Conservation (phyloP, 2,329 filamentous ascomycete species). For the Cladosporium sp. region DNA sequence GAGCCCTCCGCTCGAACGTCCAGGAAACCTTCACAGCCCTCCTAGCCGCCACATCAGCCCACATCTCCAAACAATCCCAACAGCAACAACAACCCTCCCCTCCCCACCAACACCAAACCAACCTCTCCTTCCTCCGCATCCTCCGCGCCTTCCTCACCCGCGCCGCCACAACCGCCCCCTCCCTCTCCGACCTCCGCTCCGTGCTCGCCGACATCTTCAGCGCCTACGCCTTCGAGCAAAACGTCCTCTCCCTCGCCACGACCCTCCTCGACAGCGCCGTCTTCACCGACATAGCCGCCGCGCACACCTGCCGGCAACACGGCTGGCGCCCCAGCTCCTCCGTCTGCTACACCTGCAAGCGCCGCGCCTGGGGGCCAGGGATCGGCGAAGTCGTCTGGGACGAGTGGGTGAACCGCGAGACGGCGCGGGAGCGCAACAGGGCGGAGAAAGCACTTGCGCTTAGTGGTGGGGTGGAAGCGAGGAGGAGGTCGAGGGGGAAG, state of each 20-base stretch:
- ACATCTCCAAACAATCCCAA: slow-evolving; percentile 11
- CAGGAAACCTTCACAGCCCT: slow-evolving; percentile 90
- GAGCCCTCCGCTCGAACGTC: slow-evolving; percentile 73
- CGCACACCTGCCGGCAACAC: slow-evolving; percentile 72
- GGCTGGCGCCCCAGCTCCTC: slow-evolving; percentile 89
- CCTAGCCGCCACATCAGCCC: slow-evolving; percentile 69
- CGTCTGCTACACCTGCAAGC: slow-evolving; percentile 82
- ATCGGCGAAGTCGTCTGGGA: slow-evolving; percentile 76
- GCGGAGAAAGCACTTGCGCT: slow-evolving; percentile 44
- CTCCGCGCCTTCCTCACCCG: slow-evolving; percentile 84
- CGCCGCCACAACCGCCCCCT: slow-evolving; percentile 79
- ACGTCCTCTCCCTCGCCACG: slow-evolving; percentile 81
- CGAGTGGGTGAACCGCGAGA: slow-evolving; percentile 70
- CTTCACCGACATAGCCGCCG: slow-evolving; percentile 78
- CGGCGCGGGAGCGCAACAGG: slow-evolving; percentile 47
- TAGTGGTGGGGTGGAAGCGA: slow-evolving; percentile 39
- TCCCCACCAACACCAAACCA: slow-evolving; percentile 37
- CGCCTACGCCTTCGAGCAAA: slow-evolving; percentile 93
- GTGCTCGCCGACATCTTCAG: slow-evolving; percentile 90
- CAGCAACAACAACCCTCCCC: slow-evolving; percentile 21
- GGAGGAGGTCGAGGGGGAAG: slow-evolving; percentile 55
- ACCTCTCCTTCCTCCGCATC: slow-evolving; percentile 80
- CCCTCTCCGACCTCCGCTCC: slow-evolving; percentile 79
- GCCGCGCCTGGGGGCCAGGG: slow-evolving; percentile 85
- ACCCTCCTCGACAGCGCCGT: slow-evolving; percentile 84